These are phyloP conservation scores for Naganishia liquefaciens DNA, from an alignment of 1,284 basidiomycete species.

Conservation along the genomic window DNA sequence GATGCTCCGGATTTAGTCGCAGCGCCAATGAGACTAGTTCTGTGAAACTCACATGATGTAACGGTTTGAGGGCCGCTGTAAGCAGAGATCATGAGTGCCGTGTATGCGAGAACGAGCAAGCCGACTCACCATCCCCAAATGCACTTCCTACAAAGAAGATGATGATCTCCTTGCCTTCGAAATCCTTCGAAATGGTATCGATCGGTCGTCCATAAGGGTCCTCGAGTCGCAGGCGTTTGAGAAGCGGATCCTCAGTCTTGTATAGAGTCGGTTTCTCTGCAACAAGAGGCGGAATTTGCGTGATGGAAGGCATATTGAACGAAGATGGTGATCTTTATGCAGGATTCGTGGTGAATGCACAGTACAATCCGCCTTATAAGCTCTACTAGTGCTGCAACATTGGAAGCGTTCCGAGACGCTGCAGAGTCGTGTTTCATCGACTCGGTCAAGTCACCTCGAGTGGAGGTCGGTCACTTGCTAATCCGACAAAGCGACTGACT, in stretches of 20 bases:
- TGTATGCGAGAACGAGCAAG: conserved; percentile 13
- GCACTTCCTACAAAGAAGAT: conserved; percentile 52
- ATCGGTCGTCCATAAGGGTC: conserved; percentile 47
- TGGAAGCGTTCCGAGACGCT: background rate
- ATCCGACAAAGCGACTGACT: conserved; percentile 8
- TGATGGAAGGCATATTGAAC: conserved; percentile 6
- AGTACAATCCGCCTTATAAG: background rate
- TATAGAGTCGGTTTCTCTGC: conserved; percentile 31
- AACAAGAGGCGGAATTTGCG: conserved; percentile 28
- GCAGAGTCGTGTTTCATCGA: background rate
- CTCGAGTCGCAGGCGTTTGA: conserved; percentile 47
- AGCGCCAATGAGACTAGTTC: conserved; percentile 1
- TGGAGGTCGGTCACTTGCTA: conserved; percentile 21
- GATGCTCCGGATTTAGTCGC: background rate
- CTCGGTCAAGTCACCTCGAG: conserved; percentile 15
- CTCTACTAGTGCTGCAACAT: background rate
- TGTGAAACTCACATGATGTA: conserved; percentile 7
- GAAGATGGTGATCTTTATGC: background rate
- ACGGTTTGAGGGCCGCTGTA: conserved; percentile 3
- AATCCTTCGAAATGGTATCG: conserved; percentile 44
- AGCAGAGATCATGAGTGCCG: conserved; percentile 35
- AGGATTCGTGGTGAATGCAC: background rate
- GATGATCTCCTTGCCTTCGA: conserved; percentile 48
- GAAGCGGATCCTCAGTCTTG: conserved; percentile 28
- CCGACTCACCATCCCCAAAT: conserved; percentile 43